Conservation (phyloP, 129 eudicot genomes). For the Calendula officinalis region DNA sequence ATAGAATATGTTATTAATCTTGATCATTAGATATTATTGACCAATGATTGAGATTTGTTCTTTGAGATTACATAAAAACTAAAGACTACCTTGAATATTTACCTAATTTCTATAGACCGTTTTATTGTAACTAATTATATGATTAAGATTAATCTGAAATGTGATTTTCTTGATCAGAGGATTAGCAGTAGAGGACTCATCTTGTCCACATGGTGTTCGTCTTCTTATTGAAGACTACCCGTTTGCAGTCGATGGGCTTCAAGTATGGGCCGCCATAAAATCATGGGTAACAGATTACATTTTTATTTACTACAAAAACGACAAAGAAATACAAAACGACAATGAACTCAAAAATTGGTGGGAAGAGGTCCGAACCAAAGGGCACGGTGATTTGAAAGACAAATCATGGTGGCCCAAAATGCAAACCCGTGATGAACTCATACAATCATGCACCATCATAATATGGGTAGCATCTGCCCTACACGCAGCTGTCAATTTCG, state of each 20-base stretch:
- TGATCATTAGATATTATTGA: no score
- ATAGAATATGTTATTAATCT: no score
- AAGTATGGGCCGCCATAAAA: constrained; percentile 66
- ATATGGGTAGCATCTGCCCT: constrained; percentile 78
- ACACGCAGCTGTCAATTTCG: constrained; percentile 76
- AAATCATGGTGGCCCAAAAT: constrained; percentile 81
- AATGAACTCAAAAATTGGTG: constrained; percentile 69
- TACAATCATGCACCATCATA: constrained; percentile 53
- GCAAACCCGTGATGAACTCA: constrained; percentile 47
- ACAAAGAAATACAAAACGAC: constrained; percentile 41
- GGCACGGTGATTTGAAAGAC: constrained; percentile 72
- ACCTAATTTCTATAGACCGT: no score
- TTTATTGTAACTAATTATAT: not conserved
- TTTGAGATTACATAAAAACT: no score
- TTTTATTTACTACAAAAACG: constrained; percentile 45
- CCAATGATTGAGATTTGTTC: no score
- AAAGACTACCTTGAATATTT: no score
- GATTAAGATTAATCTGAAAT: not conserved
- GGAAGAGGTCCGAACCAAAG: constrained; percentile 52
- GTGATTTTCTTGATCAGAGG: constrained; percentile 34
- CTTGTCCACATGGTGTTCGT: constrained; percentile 50
- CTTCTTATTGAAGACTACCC: constrained; percentile 70
- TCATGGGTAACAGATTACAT: constrained; percentile 67
- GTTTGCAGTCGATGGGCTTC: constrained; percentile 69
- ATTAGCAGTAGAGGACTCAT: constrained; percentile 57